A percentile compares a stretch with the other conserved stretches of the same genome.
phyloP scores from a whole-genome alignment of 2,329 filamentous ascomycete genomes.

The Neopestalotiopsis sp. region DNA sequence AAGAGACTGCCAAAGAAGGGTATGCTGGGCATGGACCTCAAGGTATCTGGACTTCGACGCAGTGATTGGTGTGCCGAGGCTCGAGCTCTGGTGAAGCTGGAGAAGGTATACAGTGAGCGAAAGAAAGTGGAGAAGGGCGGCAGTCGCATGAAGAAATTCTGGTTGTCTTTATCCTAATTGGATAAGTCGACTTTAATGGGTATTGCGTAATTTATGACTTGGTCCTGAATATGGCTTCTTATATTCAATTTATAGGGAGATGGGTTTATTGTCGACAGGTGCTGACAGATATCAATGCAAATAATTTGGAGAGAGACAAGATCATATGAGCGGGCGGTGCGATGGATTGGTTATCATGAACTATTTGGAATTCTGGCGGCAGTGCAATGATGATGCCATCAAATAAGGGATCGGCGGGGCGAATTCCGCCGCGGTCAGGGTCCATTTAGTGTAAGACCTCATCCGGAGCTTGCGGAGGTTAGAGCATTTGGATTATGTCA shows the following conservation, averaged over 20 bases:
- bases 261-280: not conserved
- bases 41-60: constrained; percentile 29
- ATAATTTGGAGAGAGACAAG: not conserved
- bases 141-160: constrained; percentile 52
- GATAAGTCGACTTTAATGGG: not conserved
- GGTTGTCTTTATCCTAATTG: not conserved
- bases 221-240: not conserved
- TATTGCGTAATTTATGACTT: not conserved
- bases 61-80: constrained; percentile 33
- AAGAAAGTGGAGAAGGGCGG: constrained; percentile 53
- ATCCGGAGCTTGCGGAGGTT: not conserved
- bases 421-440: constrained; percentile 5
- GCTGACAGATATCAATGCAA: not conserved
- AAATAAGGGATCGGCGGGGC: constrained; percentile 7
- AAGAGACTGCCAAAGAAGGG: constrained; percentile 83
- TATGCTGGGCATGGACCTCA: constrained; percentile 74
- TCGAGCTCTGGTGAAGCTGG: constrained; percentile 47
- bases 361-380: constrained; percentile 6
- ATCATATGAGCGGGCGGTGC: not conserved
- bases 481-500: not conserved
- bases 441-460: not conserved
- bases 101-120: constrained; percentile 51
- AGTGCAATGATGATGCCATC: constrained; percentile 12
- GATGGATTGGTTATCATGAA: not conserved
- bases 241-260: not conserved